Evolutionary conservation across 2,329 filamentous ascomycete species (phyloP), one percentile per base, ranked within the genome.

Genomic region (Alternaria burnsii): DNA sequence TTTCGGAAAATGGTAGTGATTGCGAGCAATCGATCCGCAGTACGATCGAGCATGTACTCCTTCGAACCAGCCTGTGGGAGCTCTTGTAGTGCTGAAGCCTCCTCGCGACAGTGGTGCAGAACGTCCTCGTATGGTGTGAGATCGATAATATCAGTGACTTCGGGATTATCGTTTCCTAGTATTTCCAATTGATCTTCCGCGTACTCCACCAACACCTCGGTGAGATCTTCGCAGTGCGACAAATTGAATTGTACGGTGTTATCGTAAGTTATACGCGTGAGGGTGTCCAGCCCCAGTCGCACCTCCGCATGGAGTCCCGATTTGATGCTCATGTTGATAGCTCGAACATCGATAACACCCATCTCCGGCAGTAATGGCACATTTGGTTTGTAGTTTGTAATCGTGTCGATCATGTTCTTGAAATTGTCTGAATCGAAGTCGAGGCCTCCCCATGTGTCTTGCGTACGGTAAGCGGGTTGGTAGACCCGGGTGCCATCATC

Each of bases 1-100:
- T 99, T 99, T 60, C 95, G 90, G 47, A 99, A 81, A 58, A 97
- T 94, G 0, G 93, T 97, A 1, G 93, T 97, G 66, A 98, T 91
- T 72, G 93, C 96, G 57, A 98, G 89, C 48, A 99, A 80, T 60
- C 91, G 88, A 70, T 97, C 94, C 4, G 94, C 93, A 3, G 94
- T 91, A 51, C 91, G 88, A 71, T 97, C 92, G 3, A 97, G 85
- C 52, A 94, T 88, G 76, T 97, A 94, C 30, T 90, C 90, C 14
- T 85, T 80, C 3, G 89, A 91, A 3, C 93, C 94, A 74, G 95
- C 91, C 36, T 87, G 85, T 0, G 90, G 87, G 22, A 91, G 83
- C 51, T 94, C 89, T 67, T 91, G 89, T 55, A 98, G 79, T 1
- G 85, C 85, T 62, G 91, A 86, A 63, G 88, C 86, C 76, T 97